phyloP scores from a whole-genome alignment of 163 green algal species.

The Chlamydomonas reinhardtii region DNA sequence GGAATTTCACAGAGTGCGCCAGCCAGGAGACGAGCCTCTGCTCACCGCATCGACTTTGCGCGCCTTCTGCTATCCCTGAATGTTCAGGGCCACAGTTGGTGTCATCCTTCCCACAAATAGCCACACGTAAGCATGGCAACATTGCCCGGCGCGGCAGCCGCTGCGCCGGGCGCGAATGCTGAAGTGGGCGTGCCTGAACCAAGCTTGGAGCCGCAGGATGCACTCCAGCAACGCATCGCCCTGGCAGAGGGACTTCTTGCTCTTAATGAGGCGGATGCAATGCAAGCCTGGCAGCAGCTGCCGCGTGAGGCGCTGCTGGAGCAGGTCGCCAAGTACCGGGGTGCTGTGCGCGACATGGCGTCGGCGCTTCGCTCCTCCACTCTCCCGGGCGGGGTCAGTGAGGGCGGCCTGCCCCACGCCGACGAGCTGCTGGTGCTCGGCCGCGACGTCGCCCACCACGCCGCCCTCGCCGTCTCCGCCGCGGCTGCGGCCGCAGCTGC shows the following conservation, averaged over 20 bases:
- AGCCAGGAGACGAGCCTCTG: too few relatives aligned
- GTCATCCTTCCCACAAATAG: too few relatives aligned
- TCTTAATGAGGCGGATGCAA: conserved; percentile 14
- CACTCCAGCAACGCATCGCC: background rate
- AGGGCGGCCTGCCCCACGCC: background rate
- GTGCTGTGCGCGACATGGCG: conserved; percentile 24
- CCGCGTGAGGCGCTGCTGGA: conserved; percentile 1
- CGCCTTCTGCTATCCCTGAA: too few relatives aligned
- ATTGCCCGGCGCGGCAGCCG: too few relatives aligned
- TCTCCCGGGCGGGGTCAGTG: background rate
- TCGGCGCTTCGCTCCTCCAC: background rate
- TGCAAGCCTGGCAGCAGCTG: conserved; percentile 12
- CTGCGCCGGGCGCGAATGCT: too few relatives aligned
- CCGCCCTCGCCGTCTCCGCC: background rate
- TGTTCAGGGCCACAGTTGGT: too few relatives aligned
- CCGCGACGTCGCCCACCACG: background rate
- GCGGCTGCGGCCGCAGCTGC: background rate
- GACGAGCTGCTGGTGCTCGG: conserved; percentile 5
- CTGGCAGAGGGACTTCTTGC: conserved; percentile 7
- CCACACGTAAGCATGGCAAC: too few relatives aligned
- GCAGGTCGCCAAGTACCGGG: conserved; percentile 17
- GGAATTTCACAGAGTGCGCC: too few relatives aligned
- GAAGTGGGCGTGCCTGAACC: too few relatives aligned
- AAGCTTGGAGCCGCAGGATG: too few relatives aligned
- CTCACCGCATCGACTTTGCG: too few relatives aligned